phyloP scores from a whole-genome alignment of 805 yeast species.

The Saturnispora gosingensis region DNA sequence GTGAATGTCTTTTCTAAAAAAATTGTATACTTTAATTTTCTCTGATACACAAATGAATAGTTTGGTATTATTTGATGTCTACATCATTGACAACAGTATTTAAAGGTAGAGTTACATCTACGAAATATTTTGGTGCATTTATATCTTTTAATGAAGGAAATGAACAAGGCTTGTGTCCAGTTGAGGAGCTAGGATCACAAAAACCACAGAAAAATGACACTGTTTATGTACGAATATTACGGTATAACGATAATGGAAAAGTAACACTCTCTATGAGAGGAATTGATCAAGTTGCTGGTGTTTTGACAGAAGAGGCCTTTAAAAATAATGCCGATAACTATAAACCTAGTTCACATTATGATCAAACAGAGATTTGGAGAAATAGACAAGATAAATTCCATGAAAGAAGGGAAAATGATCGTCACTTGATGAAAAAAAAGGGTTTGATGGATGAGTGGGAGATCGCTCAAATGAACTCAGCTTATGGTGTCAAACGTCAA shows the following conservation, averaged over 20 bases:
- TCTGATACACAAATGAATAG: background rate
- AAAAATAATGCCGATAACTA: background rate
- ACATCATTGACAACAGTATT: conserved; percentile 29
- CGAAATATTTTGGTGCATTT: conserved; percentile 74
- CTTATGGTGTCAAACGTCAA: conserved; percentile 23
- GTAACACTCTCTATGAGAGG: conserved; percentile 61
- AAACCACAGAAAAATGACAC: conserved; percentile 43
- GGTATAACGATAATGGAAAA: conserved; percentile 32
- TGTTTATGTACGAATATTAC: conserved; percentile 54
- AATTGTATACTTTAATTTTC: background rate
- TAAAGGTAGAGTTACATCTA: conserved; percentile 49
- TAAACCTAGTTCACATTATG: background rate
- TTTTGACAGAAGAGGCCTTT: conserved; percentile 6
- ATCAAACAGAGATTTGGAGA: background rate
- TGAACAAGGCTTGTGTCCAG: conserved; percentile 65
- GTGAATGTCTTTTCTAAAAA: background rate
- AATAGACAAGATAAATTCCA: background rate
- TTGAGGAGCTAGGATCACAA: conserved; percentile 50
- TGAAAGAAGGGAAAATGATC: background rate
- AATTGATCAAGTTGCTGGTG: conserved; percentile 64
- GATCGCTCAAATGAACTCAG: conserved; percentile 54
- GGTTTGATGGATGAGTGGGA: conserved; percentile 67
- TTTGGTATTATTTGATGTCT: background rate
- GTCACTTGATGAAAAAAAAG: conserved; percentile 7
- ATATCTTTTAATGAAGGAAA: conserved; percentile 36